Evolutionary conservation across 2,329 filamentous ascomycete genomes (phyloP).

Genomic region (Trichoderma koningii): DNA sequence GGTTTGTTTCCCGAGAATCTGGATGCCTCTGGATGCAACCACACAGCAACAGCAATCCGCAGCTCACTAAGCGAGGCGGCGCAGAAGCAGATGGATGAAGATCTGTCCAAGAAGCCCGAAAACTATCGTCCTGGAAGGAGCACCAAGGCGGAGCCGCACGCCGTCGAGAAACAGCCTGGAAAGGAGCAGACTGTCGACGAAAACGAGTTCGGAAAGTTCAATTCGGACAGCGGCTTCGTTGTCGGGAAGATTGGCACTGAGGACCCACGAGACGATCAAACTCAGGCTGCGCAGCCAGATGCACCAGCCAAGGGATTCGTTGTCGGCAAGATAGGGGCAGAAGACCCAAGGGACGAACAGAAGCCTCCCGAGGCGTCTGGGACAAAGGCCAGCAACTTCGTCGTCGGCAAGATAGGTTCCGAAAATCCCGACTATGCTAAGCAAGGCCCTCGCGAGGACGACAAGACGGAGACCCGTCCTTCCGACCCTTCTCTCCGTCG

Average conservation of each 20-base stretch:
- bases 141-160: neutral
- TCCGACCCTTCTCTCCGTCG: constrained; percentile 15
- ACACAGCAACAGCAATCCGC: constrained; percentile 44
- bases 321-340: constrained; percentile 11
- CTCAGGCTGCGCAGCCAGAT: neutral
- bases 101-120: constrained; percentile 35
- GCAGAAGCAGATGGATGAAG: constrained; percentile 41
- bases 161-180: neutral
- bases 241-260: constrained; percentile 17
- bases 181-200: constrained; percentile 7
- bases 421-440: constrained; percentile 11
- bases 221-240: neutral
- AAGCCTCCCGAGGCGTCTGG: neutral
- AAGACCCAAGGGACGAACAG: neutral
- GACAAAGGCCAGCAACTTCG: neutral
- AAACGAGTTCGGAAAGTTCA: constrained; percentile 16
- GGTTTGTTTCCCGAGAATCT: constrained; percentile 80
- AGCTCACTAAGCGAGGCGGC: constrained; percentile 40
- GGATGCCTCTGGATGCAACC: constrained; percentile 78
- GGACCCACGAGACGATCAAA: neutral
- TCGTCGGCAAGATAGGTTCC: neutral
- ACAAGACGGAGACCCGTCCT: constrained; percentile 15
- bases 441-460: constrained; percentile 14
- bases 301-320: neutral
- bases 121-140: constrained; percentile 32